phyloP scores from a whole-genome alignment of 2,329 filamentous ascomycete species.

The Pyricularia grisea region DNA sequence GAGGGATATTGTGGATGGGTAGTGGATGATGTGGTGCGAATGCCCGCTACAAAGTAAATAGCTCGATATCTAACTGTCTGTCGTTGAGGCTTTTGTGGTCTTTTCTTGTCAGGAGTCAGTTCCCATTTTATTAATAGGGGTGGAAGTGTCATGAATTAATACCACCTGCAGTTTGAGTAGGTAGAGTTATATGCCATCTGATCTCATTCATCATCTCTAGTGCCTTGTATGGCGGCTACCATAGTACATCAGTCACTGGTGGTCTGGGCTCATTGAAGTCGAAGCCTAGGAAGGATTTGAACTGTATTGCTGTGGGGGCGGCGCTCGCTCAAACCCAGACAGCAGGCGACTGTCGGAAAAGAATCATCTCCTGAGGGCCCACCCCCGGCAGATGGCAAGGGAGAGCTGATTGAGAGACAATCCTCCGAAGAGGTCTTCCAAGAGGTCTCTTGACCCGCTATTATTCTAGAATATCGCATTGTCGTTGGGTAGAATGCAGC shows the following conservation, averaged over 20 bases:
- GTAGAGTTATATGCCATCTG: background rate
- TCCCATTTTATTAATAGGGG: background rate
- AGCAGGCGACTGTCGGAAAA: background rate
- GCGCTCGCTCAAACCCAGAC: background rate
- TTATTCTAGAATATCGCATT: conserved; percentile 28
- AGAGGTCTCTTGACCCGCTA: conserved; percentile 31
- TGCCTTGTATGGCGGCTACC: background rate
- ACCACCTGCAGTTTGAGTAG: background rate
- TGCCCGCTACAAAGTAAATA: background rate
- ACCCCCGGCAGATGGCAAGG: conserved; percentile 18
- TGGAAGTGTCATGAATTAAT: background rate
- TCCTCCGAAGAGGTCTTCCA: conserved; percentile 29
- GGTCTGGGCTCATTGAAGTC: background rate
- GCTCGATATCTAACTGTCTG: background rate
- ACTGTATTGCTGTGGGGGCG: background rate
- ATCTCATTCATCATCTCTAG: background rate
- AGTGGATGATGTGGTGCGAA: background rate
- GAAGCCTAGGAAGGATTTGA: background rate
- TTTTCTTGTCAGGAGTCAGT: background rate
- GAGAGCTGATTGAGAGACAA: conserved; percentile 33
- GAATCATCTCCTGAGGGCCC: conserved; percentile 4
- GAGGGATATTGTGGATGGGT: background rate
- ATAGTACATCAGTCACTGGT: background rate
- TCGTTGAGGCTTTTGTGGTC: background rate
- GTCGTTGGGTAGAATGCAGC: conserved; percentile 34